phyloP scores from a whole-genome alignment of 768 basidiomycete genomes.

The Chalciporus piperatus region DNA sequence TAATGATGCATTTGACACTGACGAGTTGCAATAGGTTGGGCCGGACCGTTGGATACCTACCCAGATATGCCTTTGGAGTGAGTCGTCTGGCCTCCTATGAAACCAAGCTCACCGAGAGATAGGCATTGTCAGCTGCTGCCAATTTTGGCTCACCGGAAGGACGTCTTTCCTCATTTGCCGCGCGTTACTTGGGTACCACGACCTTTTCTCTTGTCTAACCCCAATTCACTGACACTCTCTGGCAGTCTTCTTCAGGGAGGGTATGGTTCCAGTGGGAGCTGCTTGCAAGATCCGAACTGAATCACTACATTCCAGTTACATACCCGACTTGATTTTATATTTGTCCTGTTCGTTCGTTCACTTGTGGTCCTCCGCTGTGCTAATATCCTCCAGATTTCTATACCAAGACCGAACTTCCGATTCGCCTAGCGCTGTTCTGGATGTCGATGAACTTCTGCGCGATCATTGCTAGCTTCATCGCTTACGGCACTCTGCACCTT shows the following conservation, averaged over 20 bases:
- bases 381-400: constrained; percentile 39
- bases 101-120: neutral
- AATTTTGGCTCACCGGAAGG: constrained; percentile 57
- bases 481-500: constrained; percentile 42
- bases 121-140: constrained; percentile 45
- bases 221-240: neutral
- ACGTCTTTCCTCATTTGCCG: constrained; percentile 48
- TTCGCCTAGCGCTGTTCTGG: constrained; percentile 69
- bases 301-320: constrained; percentile 36
- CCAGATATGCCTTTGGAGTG: constrained; percentile 55
- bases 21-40: constrained; percentile 38
- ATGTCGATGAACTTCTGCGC: constrained; percentile 52
- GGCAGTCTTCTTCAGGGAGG: constrained; percentile 45
- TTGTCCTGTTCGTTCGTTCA: constrained; percentile 45
- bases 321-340: constrained; percentile 60
- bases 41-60: constrained; percentile 65
- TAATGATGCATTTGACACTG: neutral
- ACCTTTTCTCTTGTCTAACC: no score
- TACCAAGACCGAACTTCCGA: constrained; percentile 50
- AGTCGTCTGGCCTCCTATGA: neutral
- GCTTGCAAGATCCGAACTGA: neutral
- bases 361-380: neutral
- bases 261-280: constrained; percentile 20
- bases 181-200: constrained; percentile 43
- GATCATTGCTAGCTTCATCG: constrained; percentile 61